Base-by-base conservation (phyloP, 164 flowering plant genomes). In the Echeveria elegans region DNA sequence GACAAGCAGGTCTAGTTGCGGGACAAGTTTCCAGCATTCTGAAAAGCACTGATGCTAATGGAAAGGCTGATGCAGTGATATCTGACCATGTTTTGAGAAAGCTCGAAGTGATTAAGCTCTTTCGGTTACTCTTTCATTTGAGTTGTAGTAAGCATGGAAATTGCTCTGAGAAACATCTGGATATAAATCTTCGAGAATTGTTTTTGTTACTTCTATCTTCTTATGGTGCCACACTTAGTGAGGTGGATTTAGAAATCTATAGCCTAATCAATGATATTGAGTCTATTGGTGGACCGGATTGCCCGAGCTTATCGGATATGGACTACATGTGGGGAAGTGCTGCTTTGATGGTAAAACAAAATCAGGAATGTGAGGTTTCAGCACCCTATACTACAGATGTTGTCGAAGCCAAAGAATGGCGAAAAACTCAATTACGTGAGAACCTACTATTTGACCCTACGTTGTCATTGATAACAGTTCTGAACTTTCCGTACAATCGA, bases 261-360 rank as follows among this genome's bases (percentile, higher is more conserved):
- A 72, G 71, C 66, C 74, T 90, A 37, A 81, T 94, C 76, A 69
- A 47, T 63, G 87, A 85, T 58, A 82, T 90, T 62, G 86, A 84
- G 71, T 74, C 81, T 21, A 50, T 34, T 66, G 79, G 79, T 72
- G 79, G 77, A 65, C 68, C 76, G 36, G 72, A 66, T 16, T 19
- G 63, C 62, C 78, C 71, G 31, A 65, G 59, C 68, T 50, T 86
- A 37, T 77, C 86, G 66, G 83, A 84, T 47, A 73, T 82, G 82
- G 95, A 88, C 76, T 89, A 80, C 65, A 74, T 90, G n/a, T 94
- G 98, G 98, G 98, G 98, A 65, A 67, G 68, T 71, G 83, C 93
- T 75, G 86, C 85, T 67, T 64, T 73, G 45, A 83, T 69, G 73
- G 41, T 82, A 36, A 79, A 78, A 75, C 78, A 79, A 67, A 94